Evolutionary conservation across 129 eudicot species (phyloP).

Genomic region (Helianthus tuberosus): DNA sequence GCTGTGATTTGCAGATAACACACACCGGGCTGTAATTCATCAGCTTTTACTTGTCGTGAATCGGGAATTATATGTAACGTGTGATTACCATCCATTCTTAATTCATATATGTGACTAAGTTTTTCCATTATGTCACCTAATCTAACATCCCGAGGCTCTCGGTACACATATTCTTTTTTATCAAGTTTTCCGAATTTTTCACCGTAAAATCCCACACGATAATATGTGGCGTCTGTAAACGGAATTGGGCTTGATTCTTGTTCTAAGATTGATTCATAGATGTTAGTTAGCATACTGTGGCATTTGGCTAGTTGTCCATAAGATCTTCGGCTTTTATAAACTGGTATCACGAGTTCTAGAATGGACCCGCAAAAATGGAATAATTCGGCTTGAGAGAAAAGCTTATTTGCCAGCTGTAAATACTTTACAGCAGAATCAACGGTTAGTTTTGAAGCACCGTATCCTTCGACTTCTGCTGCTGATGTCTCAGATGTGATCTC

Average conservation of each 20-base stretch:
- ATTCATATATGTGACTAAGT: slow-evolving; percentile 89
- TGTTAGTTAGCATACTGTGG: slow-evolving; percentile 91
- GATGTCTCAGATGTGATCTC: slow-evolving; percentile 92
- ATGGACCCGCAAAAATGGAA: slow-evolving; percentile 91
- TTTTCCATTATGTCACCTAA: slow-evolving; percentile 99
- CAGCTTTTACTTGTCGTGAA: slow-evolving; percentile 92
- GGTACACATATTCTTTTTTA: slow-evolving; percentile 77
- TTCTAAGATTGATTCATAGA: slow-evolving; percentile 94
- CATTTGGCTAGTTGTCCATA: slow-evolving; percentile 95
- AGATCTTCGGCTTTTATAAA: slow-evolving; percentile 80
- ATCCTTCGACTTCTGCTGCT: slow-evolving; percentile 98
- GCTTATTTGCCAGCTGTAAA: slow-evolving; percentile 95
- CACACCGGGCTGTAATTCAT: slow-evolving; percentile 84
- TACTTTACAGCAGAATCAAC: slow-evolving; percentile 98
- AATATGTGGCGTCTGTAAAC: slow-evolving; percentile 92
- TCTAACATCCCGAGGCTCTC: slow-evolving; percentile 97
- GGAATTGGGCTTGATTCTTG: slow-evolving; percentile 99
- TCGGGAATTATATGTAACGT: slow-evolving; percentile 90
- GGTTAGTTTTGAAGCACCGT: slow-evolving; percentile 97
- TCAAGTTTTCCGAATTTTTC: slow-evolving; percentile 90
- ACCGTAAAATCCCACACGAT: slow-evolving; percentile 95
- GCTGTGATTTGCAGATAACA: slow-evolving; percentile 96
- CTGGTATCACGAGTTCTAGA: slow-evolving; percentile 93
- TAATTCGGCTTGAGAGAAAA: slow-evolving; percentile 96
- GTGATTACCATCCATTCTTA: slow-evolving; percentile 83